These are phyloP conservation scores for Pichia inconspicua DNA, from an alignment of 1,139 yeast genomes.

Conservation along the genomic window DNA sequence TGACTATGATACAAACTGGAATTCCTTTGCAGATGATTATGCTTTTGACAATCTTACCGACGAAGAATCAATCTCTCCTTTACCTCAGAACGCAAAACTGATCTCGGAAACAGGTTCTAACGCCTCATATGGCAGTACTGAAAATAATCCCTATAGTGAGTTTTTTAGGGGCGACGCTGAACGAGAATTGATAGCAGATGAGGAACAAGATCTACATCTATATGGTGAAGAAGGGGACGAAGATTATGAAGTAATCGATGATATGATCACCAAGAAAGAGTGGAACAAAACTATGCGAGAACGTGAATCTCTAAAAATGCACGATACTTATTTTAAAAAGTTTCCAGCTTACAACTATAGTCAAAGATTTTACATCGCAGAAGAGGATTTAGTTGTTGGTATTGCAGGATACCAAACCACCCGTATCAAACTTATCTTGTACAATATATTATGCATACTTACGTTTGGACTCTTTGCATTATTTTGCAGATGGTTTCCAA, in stretches of 20 bases:
- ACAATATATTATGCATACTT: slow-evolving; percentile 45
- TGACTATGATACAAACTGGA: slow-evolving; percentile 70
- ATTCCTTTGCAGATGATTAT: slow-evolving; percentile 40
- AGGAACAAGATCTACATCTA: slow-evolving; percentile 12
- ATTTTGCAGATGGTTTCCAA: slow-evolving; percentile 78
- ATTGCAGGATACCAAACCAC: slow-evolving; percentile 80
- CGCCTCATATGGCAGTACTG: slow-evolving; percentile 14
- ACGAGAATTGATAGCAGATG: slow-evolving; percentile 14
- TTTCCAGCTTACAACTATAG: slow-evolving; percentile 40
- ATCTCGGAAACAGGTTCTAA: neutral
- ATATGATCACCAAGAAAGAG: slow-evolving; percentile 11
- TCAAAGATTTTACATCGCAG: slow-evolving; percentile 88
- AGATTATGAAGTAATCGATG: slow-evolving; percentile 20
- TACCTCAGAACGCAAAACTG: slow-evolving; percentile 1
- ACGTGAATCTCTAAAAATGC: slow-evolving; percentile 23
- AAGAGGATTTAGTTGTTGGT: slow-evolving; percentile 89
- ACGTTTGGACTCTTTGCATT: slow-evolving; percentile 71
- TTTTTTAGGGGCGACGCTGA: slow-evolving; percentile 18
- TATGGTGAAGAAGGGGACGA: slow-evolving; percentile 14
- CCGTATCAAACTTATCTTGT: slow-evolving; percentile 37
- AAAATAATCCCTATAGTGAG: slow-evolving; percentile 16
- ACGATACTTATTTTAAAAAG: slow-evolving; percentile 33
- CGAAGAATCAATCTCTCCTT: neutral
- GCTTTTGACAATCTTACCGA: slow-evolving; percentile 8
- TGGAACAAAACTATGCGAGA: slow-evolving; percentile 13